Percentiles rank a stretch among this genome's conserved stretches.
Conservation (phyloP, 192 early-diverging fungal species). For the Pilaira anomala region DNA sequence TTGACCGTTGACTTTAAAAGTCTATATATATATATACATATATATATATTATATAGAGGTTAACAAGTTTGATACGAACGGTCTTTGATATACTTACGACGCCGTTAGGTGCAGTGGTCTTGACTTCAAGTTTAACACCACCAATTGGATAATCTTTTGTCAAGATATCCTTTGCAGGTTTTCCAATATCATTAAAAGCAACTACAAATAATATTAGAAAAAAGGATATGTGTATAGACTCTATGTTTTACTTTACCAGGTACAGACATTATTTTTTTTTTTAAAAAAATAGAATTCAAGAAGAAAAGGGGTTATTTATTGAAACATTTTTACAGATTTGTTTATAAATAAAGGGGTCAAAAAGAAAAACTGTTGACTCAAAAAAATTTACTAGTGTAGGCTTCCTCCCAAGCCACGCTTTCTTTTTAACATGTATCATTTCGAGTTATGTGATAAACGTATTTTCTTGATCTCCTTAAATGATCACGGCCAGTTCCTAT, state of each 20-base stretch:
- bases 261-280: slow-evolving; percentile 18
- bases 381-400: too few species aligned
- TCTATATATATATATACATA: too few species aligned
- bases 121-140: slow-evolving; percentile 93
- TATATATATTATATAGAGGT: too few species aligned
- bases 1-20: slow-evolving; percentile 91
- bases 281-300: not conserved
- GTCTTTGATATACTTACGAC: slow-evolving; percentile 75
- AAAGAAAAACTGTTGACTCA: too few species aligned
- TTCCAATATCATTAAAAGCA: slow-evolving; percentile 92
- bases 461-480: too few species aligned
- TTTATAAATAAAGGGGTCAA: too few species aligned
- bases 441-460: too few species aligned
- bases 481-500: too few species aligned
- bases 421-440: too few species aligned
- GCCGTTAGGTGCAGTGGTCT: slow-evolving; percentile 93
- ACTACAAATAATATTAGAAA: slow-evolving; percentile 35
- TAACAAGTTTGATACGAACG: too few species aligned
- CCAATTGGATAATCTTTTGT: slow-evolving; percentile 96
- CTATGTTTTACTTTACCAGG: slow-evolving; percentile 16
- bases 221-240: not conserved
- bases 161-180: slow-evolving; percentile 91
- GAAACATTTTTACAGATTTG: too few species aligned
- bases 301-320: not conserved
- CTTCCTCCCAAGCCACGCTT: too few species aligned